Evolutionary conservation across 1,284 basidiomycete species (phyloP), one percentile per base, ranked within the genome.

Genomic region (Agroathelia rolfsii): DNA sequence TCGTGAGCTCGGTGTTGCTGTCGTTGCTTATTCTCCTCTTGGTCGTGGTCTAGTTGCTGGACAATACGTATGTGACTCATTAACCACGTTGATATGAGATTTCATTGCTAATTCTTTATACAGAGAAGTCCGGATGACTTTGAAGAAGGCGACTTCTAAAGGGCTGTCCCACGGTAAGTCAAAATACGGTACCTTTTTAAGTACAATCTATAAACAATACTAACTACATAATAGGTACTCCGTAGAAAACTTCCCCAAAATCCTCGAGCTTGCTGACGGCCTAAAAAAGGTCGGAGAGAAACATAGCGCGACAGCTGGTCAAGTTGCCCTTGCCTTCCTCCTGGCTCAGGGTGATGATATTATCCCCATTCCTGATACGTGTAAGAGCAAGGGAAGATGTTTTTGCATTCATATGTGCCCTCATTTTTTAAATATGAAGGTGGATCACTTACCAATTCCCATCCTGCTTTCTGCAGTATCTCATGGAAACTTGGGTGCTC

Each of bases 301-400:
- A 37, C 53, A 66, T 41, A 39, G 47, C 3, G 54, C 53, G 9
- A 64, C 68, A 1, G 38, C 61, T 0, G 55, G 61, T 1, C 70
- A 73, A 44, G 46, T 72, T 13, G 46, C 58, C 1, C 52, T 75
- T 1, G 70, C 71, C 0, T 74, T 71, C 69, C 43, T 69, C 22
- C 47, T 64, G 5, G 56, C 55, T 18, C 61, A 58, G 48, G 59
- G 55, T 18, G 49, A 52, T 10, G 56, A 60, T 40, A 49, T 65
- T 32, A 51, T 64, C 16, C 59, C 63, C 0, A 62, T 65, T 35
- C 62, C 63, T 3, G 64, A 61, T 3, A 55, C 52, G 12, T n/a
- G n/a, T n/a, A n/a, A n/a, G n/a, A n/a, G n/a, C n/a, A n/a, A n/a
- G n/a, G n/a, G n/a, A n/a, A n/a, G n/a, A n/a, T n/a, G n/a, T n/a